phyloP scores from a whole-genome alignment of 164 flowering plant species.

The Stephania yunnanensis region DNA sequence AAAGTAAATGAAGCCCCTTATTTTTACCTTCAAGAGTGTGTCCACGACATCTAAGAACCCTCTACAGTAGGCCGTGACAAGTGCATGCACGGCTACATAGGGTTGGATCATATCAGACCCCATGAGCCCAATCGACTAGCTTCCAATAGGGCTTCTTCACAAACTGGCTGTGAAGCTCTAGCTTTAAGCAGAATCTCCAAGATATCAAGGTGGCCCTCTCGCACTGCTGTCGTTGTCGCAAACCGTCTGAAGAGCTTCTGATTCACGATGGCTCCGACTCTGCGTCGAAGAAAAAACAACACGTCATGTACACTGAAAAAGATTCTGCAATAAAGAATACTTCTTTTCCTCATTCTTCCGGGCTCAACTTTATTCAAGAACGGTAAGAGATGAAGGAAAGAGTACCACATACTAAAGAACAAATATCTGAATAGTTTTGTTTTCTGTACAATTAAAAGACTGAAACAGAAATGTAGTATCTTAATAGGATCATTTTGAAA shows the following conservation, averaged over 20 bases:
- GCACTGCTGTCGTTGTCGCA: conserved; percentile 83
- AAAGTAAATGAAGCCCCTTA: too few species aligned
- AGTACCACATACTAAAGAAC: not conserved
- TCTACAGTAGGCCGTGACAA: conserved; percentile 74
- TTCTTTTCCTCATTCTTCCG: not conserved
- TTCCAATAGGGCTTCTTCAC: conserved; percentile 92
- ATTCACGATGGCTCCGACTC: conserved; percentile 80
- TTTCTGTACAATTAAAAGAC: too few species aligned
- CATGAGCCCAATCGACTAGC: conserved; percentile 86
- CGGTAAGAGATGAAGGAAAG: not conserved
- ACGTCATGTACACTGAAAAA: conserved; percentile 13
- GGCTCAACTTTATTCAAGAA: not conserved
- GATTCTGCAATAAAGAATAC: not conserved
- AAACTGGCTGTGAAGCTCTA: conserved; percentile 89
- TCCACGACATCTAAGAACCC: conserved; percentile 78
- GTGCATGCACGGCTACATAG: too few species aligned
- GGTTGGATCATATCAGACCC: conserved; percentile 74
- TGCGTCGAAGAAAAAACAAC: conserved; percentile 32
- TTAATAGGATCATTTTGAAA: too few species aligned
- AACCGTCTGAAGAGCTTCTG: conserved; percentile 79
- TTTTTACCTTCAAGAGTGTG: conserved; percentile 74
- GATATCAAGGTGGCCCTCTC: conserved; percentile 79
- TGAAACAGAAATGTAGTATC: too few species aligned
- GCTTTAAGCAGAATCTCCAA: conserved; percentile 73
- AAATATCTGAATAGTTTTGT: too few species aligned